Conservation (phyloP, 805 yeast genomes). For the Maudiozyma barnettii region DNA sequence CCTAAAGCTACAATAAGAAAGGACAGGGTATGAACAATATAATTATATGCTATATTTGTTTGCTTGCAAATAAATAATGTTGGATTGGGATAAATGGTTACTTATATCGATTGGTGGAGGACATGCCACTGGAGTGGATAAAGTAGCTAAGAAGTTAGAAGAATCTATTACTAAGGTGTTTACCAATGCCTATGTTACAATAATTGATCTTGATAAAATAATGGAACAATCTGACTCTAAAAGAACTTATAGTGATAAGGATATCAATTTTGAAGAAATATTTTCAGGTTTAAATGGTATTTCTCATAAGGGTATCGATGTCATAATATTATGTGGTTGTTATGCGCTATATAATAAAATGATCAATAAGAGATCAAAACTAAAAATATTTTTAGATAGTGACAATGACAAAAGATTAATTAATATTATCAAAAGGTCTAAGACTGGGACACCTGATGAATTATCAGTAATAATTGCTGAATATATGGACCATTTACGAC, state of each 20-base stretch:
- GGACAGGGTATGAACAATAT: no score
- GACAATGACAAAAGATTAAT: slow-evolving; percentile 79
- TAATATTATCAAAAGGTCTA: slow-evolving; percentile 48
- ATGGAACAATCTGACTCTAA: slow-evolving; percentile 3
- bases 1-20: not conserved
- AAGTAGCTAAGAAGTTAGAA: slow-evolving; percentile 32
- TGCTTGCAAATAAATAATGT: no score
- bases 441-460: slow-evolving; percentile 9
- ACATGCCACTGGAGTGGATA: slow-evolving; percentile 23
- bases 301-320: slow-evolving; percentile 6
- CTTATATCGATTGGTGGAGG: slow-evolving; percentile 27
- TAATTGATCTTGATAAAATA: slow-evolving; percentile 36
- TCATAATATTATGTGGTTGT: slow-evolving; percentile 59
- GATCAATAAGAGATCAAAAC: slow-evolving; percentile 45
- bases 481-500: slow-evolving; percentile 24
- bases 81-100: not conserved
- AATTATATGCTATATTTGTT: no score
- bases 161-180: slow-evolving; percentile 21
- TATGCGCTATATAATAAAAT: slow-evolving; percentile 64
- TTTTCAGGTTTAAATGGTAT: slow-evolving; percentile 10
- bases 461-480: slow-evolving; percentile 18
- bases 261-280: slow-evolving; percentile 29
- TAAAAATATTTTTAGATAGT: slow-evolving; percentile 69
- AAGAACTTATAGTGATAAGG: slow-evolving; percentile 16
- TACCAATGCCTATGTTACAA: slow-evolving; percentile 18